Evolutionary conservation across 2,329 filamentous ascomycete species (phyloP).

Genomic region (Aspergillus oerlinghausenensis): DNA sequence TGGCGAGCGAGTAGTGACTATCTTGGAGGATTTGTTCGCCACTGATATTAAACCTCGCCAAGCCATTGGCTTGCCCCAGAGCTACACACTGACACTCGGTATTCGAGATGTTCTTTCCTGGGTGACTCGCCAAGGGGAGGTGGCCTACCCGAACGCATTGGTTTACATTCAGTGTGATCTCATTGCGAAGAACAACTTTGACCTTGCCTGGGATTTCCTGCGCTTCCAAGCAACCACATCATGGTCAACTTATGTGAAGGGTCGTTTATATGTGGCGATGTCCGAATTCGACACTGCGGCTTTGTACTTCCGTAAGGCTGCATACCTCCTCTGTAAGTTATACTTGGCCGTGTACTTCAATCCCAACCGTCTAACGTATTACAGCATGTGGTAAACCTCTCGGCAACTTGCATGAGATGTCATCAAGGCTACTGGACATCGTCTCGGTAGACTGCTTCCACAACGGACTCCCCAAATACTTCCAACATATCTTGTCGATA

Average conservation of each 20-base stretch:
- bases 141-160: constrained; percentile 55
- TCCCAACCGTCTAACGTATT: constrained; percentile 15
- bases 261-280: constrained; percentile 68
- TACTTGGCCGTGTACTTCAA: background rate
- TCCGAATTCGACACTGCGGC: constrained; percentile 71
- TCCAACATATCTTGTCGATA: constrained; percentile 75
- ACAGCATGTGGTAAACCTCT: constrained; percentile 42
- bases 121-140: constrained; percentile 50
- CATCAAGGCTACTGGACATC: constrained; percentile 64
- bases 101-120: constrained; percentile 43
- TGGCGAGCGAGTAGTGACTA: constrained; percentile 28
- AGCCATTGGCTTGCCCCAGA: constrained; percentile 36
- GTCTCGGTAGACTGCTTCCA: constrained; percentile 66
- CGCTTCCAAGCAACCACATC: constrained; percentile 55
- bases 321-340: constrained; percentile 73
- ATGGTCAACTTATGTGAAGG: constrained; percentile 74
- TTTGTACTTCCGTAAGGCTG: constrained; percentile 73
- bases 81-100: constrained; percentile 39
- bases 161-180: constrained; percentile 66
- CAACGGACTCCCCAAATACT: constrained; percentile 75
- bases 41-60: constrained; percentile 41
- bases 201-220: constrained; percentile 63
- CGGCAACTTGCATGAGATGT: constrained; percentile 44
- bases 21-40: constrained; percentile 44
- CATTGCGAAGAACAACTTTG: constrained; percentile 62